Percentiles rank a stretch among this genome's conserved stretches.
These are phyloP conservation scores for Chernovozyma sophiae-reginae DNA, from an alignment of 1,139 yeast species.

Conservation along the genomic window DNA sequence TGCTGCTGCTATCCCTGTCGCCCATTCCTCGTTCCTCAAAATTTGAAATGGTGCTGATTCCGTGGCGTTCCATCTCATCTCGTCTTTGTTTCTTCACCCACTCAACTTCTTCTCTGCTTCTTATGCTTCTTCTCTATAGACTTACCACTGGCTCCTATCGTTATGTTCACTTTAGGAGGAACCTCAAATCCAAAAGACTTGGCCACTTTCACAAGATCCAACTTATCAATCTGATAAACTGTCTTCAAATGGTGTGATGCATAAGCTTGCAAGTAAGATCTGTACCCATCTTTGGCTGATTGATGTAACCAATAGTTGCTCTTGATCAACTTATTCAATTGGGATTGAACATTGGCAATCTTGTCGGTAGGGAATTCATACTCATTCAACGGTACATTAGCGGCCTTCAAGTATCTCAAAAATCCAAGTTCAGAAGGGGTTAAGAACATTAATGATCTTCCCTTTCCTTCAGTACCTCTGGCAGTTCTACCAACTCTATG, in stretches of 20 bases:
- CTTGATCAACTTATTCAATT: conserved; percentile 83
- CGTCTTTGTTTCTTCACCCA: too few relatives aligned
- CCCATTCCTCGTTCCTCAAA: too few relatives aligned
- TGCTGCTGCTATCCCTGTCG: too few relatives aligned
- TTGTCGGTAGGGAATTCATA: conserved; percentile 92
- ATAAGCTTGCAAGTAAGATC: conserved; percentile 94
- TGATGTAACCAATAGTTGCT: conserved; percentile 93
- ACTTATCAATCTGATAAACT: conserved; percentile 91
- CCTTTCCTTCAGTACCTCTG: conserved; percentile 87
- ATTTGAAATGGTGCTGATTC: too few relatives aligned
- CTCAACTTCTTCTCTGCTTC: conserved; percentile 42
- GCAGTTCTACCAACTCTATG: conserved; percentile 99
- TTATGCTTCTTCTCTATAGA: conserved; percentile 49
- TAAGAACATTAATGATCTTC: conserved; percentile 90
- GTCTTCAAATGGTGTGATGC: conserved; percentile 95
- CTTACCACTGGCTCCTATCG: conserved; percentile 89
- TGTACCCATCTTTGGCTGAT: conserved; percentile 95
- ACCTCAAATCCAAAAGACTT: conserved; percentile 91
- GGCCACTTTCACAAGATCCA: conserved; percentile 92
- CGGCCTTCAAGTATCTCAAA: conserved; percentile 88
- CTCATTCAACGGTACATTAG: conserved; percentile 95
- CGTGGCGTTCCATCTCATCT: too few relatives aligned
- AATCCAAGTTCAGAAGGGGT: conserved; percentile 94
- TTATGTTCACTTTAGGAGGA: conserved; percentile 95
- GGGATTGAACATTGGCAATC: conserved; percentile 93